These are phyloP conservation scores for Ottelia alismoides DNA, from an alignment of 106 monocot species.

Conservation along the genomic window DNA sequence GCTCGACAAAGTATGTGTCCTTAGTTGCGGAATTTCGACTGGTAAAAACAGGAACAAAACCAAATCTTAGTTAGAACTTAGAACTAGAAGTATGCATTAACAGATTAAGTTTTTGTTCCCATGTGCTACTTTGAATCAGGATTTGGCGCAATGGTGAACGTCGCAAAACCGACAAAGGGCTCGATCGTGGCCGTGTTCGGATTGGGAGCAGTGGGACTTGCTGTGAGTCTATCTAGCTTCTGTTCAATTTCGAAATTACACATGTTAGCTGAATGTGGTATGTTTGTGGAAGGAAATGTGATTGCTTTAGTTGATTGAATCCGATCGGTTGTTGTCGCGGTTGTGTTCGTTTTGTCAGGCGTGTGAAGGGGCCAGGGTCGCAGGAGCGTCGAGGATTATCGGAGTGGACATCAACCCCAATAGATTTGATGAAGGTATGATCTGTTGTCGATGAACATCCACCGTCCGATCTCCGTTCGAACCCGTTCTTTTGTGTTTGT, in stretches of 20 bases:
- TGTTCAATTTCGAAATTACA: too few species aligned
- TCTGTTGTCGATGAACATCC: too few species aligned
- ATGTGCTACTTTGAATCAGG: too few species aligned
- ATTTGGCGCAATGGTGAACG: slow-evolving; percentile 35
- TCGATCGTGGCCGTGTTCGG: slow-evolving; percentile 41
- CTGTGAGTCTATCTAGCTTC: slow-evolving; percentile 36
- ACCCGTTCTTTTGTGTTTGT: neutral
- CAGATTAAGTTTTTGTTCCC: too few species aligned
- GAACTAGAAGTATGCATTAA: too few species aligned
- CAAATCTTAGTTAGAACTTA: too few species aligned
- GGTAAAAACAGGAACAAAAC: too few species aligned
- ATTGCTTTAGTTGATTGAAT: too few species aligned
- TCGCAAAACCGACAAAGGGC: slow-evolving; percentile 29
- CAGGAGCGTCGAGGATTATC: slow-evolving; percentile 11
- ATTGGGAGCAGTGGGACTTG: slow-evolving; percentile 39
- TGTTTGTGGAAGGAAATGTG: too few species aligned
- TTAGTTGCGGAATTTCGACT: slow-evolving; percentile 65
- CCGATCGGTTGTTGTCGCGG: too few species aligned
- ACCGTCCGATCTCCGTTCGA: neutral
- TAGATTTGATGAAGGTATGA: slow-evolving; percentile 14
- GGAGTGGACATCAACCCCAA: slow-evolving; percentile 8
- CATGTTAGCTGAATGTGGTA: too few species aligned
- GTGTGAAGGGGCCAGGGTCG: slow-evolving; percentile 4
- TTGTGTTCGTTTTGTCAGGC: too few species aligned
- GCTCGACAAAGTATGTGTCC: slow-evolving; percentile 62